These are phyloP conservation scores for Benincasa hispida DNA, from an alignment of 306 rosid genomes.

Conservation along the genomic window DNA sequence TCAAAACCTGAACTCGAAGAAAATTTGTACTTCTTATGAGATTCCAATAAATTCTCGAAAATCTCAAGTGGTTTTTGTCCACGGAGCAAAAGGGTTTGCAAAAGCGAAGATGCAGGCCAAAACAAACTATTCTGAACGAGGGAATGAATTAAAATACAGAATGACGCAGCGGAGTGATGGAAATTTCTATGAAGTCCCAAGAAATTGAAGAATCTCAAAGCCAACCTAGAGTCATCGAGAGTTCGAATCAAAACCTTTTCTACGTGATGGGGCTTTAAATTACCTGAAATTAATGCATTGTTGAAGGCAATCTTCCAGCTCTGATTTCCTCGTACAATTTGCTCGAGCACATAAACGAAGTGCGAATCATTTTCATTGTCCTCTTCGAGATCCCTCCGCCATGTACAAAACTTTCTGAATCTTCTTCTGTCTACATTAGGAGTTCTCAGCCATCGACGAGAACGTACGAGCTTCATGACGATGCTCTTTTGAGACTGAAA, in stretches of 20 bases:
- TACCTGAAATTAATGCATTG: constrained; percentile 34
- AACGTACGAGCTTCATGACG: constrained; percentile 17
- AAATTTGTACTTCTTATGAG: constrained; percentile 22
- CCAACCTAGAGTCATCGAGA: constrained; percentile 49
- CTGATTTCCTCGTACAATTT: constrained; percentile 56
- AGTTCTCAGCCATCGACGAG: constrained; percentile 10
- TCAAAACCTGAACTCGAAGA: constrained; percentile 62
- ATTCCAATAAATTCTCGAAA: constrained; percentile 31
- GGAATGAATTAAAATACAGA: constrained; percentile 62
- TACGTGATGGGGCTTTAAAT: constrained; percentile 47
- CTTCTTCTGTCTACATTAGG: constrained; percentile 8
- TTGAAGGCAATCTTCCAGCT: constrained; percentile 65
- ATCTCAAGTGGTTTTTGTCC: constrained; percentile 37
- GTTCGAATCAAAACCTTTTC: constrained; percentile 50
- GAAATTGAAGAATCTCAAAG: constrained; percentile 83
- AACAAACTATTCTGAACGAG: constrained; percentile 34
- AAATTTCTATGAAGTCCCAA: constrained; percentile 67
- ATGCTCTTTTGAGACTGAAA: not conserved
- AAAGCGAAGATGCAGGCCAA: constrained; percentile 78
- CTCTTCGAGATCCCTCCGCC: constrained; percentile 12
- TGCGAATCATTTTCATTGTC: constrained; percentile 33
- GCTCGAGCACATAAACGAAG: constrained; percentile 34
- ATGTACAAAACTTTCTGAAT: constrained; percentile 11
- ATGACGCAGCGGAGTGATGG: constrained; percentile 60
- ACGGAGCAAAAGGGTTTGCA: constrained; percentile 66